These are phyloP conservation scores for Papiliotrema terrestris DNA, from an alignment of 1,284 basidiomycete genomes.

Conservation along the genomic window DNA sequence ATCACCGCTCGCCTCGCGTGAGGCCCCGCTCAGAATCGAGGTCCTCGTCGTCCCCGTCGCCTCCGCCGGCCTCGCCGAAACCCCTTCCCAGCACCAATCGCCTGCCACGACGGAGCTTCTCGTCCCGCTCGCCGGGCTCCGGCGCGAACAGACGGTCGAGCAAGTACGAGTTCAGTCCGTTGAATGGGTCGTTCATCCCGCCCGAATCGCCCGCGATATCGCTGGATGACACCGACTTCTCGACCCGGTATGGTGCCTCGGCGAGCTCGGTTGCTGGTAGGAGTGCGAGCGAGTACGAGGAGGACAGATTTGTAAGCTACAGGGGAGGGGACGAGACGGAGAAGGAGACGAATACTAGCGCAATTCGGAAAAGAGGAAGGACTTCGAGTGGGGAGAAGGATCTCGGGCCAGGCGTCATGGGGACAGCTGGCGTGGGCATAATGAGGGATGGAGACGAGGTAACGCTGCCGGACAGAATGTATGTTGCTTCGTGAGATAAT, in stretches of 20 bases:
- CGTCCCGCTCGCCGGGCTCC: neutral
- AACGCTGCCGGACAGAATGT: neutral
- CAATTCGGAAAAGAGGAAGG: neutral
- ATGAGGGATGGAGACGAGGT: neutral
- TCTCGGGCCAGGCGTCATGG: neutral
- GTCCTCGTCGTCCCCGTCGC: slow-evolving; percentile 36
- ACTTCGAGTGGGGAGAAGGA: neutral
- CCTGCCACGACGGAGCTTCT: neutral
- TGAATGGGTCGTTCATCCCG: neutral
- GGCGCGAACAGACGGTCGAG: neutral
- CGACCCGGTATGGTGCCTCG: slow-evolving; percentile 28
- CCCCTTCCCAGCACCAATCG: neutral
- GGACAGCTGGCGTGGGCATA: neutral
- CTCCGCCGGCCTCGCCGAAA: slow-evolving; percentile 18
- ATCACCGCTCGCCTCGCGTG: slow-evolving; percentile 10
- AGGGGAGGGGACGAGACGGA: slow-evolving; percentile 11
- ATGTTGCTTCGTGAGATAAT: neutral
- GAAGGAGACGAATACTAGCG: neutral
- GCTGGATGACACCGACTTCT: slow-evolving; percentile 10
- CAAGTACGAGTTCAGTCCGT: neutral
- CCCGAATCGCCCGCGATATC: slow-evolving; percentile 1
- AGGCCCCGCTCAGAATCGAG: slow-evolving; percentile 23
- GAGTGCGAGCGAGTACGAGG: slow-evolving; percentile 23
- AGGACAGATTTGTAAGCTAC: slow-evolving; percentile 23
- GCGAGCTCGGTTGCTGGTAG: slow-evolving; percentile 27